Evolutionary conservation across 495 filamentous ascomycete genomes (phyloP), one percentile per base, ranked within the genome.

Genomic region (Hypoxylon fuscum): DNA sequence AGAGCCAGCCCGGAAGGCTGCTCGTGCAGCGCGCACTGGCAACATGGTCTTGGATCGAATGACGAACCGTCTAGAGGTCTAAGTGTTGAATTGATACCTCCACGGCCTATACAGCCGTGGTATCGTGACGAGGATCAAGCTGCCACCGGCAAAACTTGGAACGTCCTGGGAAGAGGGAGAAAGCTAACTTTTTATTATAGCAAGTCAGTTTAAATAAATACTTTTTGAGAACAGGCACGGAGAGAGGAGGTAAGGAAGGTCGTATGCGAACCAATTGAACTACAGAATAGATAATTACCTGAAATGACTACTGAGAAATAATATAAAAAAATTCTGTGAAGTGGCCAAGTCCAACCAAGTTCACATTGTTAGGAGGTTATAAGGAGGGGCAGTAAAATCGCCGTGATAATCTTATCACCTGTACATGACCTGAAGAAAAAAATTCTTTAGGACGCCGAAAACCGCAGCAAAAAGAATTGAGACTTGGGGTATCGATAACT

Each of bases 1-100:
- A 64, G 77, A 76, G 50, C 77, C 77, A 44, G 76, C 77, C 68
- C 77, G 62, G 47, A 80, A 58, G 71, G 74, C 72, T 3, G 42
- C 63, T 49, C 57, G 57, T 18, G 55, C 52, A 18, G 53, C 60
- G 44, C 64, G 60, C 22, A 51, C 43, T 4, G 64, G 49, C 3
- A 68, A 31, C 64, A 68, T 68, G n/a, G 23, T 64, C 9, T 14
- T 18, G 14, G 25, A 22, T n/a, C n/a, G 37, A 40, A 49, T 18
- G 54, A 51, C 27, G 42, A 50, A 52, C n/a, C 20, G 37, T 49
- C 41, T 38, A 53, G 17, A 17, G 1, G 37, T 58, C 41, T 53
- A 58, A 40, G 29, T 9, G 57, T 31, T 47, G 21, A 29, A 58
- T 50, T 48, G 42, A 48, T 49, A 47, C 47, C 52, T 61, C 63